Base-by-base conservation (phyloP, 306 rosid genomes). In the Aeschynomene evenia region DNA sequence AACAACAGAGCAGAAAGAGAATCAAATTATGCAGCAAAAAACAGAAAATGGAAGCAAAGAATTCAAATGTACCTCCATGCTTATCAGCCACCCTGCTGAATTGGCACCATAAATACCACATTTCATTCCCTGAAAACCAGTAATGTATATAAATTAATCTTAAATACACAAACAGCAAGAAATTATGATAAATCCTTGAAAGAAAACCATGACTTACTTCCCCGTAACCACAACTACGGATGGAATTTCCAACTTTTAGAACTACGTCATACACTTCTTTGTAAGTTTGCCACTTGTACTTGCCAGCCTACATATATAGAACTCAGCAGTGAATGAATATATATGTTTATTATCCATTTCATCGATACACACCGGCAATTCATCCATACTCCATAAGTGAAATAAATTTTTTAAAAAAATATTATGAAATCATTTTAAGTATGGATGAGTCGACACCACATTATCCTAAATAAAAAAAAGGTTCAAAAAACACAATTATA, bases 21-120 rank as follows among this genome's bases (percentile, higher is more conserved):
- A 28, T 20, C 58, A 19, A 40, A 0, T 5, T 24, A 33, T 23
- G 23, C 20, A 42, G 34, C 66, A n/a, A 48, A n/a, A 42, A 58
- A 13, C n/a, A n/a, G n/a, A 59, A 51, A 42, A 15, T 20, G 63
- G 1, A 71, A 28, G 56, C 13, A 36, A 72, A 49, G 13, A 57
- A 55, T 18, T 15, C 37, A 13, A 55, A 53, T n/a, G 58, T 77
- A 92, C 98, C 95, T 92, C 82, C 98, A 89, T 88, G 89, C 92
- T 89, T 24, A 92, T 79, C 24, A 92, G 79, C 98, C 98, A 92
- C 75, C 86, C 87, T 6, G 96, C 40, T 55, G 85, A 64, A 67
- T 92, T 92, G 82, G 70, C 85, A 46, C 98, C 98, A 77, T 85
- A 92, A 40, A 92, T 88, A 50, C 98, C 98, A 66, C 98, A 92